These are phyloP conservation scores for Lophiotrema nucula DNA, from an alignment of 495 filamentous ascomycete genomes.

Conservation along the genomic window DNA sequence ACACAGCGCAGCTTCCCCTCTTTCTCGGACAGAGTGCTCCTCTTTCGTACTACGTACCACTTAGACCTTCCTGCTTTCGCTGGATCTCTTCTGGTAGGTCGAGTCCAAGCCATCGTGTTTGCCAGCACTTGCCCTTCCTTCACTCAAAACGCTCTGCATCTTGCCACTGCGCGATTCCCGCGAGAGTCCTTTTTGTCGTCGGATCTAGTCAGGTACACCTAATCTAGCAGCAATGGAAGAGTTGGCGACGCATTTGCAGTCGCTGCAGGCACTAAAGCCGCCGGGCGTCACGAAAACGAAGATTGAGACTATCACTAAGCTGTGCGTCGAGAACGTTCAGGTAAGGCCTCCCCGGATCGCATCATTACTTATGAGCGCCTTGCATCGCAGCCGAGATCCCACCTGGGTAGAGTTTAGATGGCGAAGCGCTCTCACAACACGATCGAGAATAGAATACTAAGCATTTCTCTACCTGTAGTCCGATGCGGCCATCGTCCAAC, in stretches of 20 bases:
- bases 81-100: slow-evolving; percentile 19
- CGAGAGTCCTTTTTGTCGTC: background rate
- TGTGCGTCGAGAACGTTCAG: slow-evolving; percentile 90
- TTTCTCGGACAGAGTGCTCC: slow-evolving; percentile 2
- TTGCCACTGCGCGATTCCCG: no score
- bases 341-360: slow-evolving; percentile 65
- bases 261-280: slow-evolving; percentile 84
- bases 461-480: slow-evolving; percentile 56
- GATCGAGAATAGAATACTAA: no score
- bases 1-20: background rate
- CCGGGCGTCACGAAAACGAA: slow-evolving; percentile 91
- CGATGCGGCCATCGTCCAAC: slow-evolving; percentile 92
- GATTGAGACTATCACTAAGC: slow-evolving; percentile 76
- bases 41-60: slow-evolving; percentile 23
- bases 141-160: background rate
- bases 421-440: no score
- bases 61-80: slow-evolving; percentile 22
- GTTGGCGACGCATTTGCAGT: slow-evolving; percentile 84
- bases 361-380: no score
- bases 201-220: slow-evolving; percentile 17
- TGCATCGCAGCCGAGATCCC: background rate
- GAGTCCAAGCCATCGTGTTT: slow-evolving; percentile 16
- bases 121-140: slow-evolving; percentile 8
- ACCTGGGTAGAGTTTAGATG: no score
- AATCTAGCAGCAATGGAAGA: slow-evolving; percentile 81